Evolutionary conservation across 1,284 basidiomycete genomes (phyloP).

Genomic region (Singerocomus inundabilis): DNA sequence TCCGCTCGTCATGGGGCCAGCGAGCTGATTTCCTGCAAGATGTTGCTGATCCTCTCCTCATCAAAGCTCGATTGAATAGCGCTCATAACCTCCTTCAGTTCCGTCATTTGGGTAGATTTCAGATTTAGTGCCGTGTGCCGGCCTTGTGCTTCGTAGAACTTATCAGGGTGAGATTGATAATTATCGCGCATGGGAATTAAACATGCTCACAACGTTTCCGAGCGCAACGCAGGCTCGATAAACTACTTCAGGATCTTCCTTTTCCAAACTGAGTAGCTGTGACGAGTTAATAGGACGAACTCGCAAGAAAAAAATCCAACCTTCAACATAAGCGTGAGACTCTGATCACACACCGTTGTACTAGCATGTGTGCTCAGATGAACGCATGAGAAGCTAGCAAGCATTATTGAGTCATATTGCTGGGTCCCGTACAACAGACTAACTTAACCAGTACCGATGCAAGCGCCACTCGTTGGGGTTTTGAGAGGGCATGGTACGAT

Average conservation of each 20-base stretch:
- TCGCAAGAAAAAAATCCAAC: conserved; percentile 35
- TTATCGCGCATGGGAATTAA: not conserved
- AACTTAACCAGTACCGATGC: conserved; percentile 84
- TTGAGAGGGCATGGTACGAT: conserved; percentile 57
- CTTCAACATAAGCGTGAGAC: conserved; percentile 46
- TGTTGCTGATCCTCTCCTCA: conserved; percentile 56
- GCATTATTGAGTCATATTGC: conserved; percentile 8
- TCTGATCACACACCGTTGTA: conserved; percentile 33
- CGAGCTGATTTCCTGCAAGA: conserved; percentile 47
- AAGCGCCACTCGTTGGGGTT: conserved; percentile 70
- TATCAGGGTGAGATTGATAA: not conserved
- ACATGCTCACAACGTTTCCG: conserved; percentile 77
- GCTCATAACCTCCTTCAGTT: conserved; percentile 42
- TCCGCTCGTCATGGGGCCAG: conserved; percentile 24
- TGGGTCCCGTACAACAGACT: conserved; percentile 23
- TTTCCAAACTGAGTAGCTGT: conserved; percentile 67
- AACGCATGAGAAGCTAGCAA: conserved; percentile 60
- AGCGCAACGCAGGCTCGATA: conserved; percentile 86
- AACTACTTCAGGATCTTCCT: conserved; percentile 74
- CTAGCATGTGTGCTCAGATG: conserved; percentile 44
- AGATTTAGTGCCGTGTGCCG: conserved; percentile 37
- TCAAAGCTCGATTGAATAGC: conserved; percentile 45
- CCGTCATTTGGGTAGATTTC: conserved; percentile 35
- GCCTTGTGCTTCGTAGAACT: conserved; percentile 51
- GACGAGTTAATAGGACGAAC: conserved; percentile 13